These are phyloP conservation scores for Pholiota conissans DNA, from an alignment of 768 basidiomycete genomes.

Conservation along the genomic window DNA sequence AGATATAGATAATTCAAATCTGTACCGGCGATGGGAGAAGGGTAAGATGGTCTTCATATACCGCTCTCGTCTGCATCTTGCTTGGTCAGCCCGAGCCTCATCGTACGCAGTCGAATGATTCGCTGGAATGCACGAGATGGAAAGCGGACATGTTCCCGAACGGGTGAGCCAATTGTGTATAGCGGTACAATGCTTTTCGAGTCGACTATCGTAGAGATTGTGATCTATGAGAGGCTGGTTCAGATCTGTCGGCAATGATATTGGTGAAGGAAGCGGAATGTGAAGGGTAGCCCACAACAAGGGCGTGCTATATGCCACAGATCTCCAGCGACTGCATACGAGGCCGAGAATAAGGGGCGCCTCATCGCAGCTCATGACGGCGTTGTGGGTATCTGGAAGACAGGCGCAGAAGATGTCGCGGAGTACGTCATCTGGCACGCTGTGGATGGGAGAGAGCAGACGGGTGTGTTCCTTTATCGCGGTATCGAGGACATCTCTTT, in stretches of 20 bases:
- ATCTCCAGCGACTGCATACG: constrained; percentile 19
- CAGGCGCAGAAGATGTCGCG: constrained; percentile 16
- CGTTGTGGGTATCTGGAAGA: constrained; percentile 15
- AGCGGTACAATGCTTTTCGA: constrained; percentile 7
- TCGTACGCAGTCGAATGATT: no score
- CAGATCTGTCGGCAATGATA: no score
- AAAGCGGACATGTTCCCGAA: constrained; percentile 11
- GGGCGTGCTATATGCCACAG: constrained; percentile 11
- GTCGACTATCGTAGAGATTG: constrained; percentile 5
- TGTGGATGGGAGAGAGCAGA: constrained; percentile 11
- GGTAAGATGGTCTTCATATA: constrained; percentile 11
- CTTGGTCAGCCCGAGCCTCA: no score
- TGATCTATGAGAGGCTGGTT: no score
- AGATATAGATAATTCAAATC: constrained; percentile 12
- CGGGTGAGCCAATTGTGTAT: constrained; percentile 13
- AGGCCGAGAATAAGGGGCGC: constrained; percentile 16
- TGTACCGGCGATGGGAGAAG: constrained; percentile 12
- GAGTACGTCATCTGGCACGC: constrained; percentile 18
- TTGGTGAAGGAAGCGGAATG: constrained; percentile 13
- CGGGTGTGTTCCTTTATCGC: constrained; percentile 12
- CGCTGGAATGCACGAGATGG: no score
- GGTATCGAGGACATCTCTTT: constrained; percentile 5
- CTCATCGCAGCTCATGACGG: constrained; percentile 11
- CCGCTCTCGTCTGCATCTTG: no score
- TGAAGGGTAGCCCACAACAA: constrained; percentile 18